phyloP scores from a whole-genome alignment of 805 yeast species.

The Peterozyma xylosa region DNA sequence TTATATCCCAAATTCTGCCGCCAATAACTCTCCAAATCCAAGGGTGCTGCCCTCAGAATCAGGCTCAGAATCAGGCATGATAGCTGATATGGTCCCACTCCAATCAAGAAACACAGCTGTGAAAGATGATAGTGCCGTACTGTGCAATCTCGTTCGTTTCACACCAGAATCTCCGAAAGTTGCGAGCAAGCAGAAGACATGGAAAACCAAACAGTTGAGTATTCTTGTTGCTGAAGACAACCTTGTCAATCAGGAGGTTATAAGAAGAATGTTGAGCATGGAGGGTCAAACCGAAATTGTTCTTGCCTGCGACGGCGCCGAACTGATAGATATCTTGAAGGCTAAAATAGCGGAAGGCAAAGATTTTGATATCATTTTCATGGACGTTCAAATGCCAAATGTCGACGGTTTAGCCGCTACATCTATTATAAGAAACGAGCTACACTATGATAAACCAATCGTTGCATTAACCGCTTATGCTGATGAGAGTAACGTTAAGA shows the following conservation, averaged over 20 bases:
- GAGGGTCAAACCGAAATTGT: constrained; percentile 72
- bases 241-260: constrained; percentile 88
- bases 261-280: constrained; percentile 75
- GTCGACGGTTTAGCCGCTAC: constrained; percentile 88
- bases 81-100: neutral
- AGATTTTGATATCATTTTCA: constrained; percentile 68
- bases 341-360: constrained; percentile 32
- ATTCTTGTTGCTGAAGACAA: constrained; percentile 93
- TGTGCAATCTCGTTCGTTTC: too few relatives aligned
- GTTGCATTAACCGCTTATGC: constrained; percentile 96
- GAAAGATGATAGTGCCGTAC: neutral
- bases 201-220: constrained; percentile 23
- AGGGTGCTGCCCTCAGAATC: too few relatives aligned
- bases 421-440: constrained; percentile 54
- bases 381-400: constrained; percentile 96
- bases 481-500: constrained; percentile 82
- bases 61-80: neutral
- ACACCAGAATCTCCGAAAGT: neutral
- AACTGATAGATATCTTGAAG: constrained; percentile 67
- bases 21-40: neutral
- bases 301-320: constrained; percentile 86
- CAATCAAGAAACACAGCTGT: neutral
- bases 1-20: constrained; percentile 5
- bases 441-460: constrained; percentile 63
- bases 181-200: neutral